Evolutionary conservation across 495 filamentous ascomycete species (phyloP).

Genomic region (Jackrogersella minutella): DNA sequence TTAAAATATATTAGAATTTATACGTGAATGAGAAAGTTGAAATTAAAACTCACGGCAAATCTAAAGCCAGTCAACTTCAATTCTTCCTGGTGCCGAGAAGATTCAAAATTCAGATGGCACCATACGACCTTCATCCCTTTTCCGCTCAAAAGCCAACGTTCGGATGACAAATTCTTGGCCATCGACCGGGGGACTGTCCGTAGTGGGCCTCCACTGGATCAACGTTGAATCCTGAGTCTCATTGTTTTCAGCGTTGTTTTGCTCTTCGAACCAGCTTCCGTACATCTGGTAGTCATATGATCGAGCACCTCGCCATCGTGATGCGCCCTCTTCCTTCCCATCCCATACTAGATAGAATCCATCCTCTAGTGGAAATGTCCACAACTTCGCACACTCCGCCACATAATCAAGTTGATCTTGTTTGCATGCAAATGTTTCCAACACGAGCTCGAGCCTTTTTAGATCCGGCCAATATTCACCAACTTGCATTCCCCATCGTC

Average conservation of each 20-base stretch:
- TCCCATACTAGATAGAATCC: constrained; percentile 36
- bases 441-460: constrained; percentile 31
- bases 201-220: constrained; percentile 12
- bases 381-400: constrained; percentile 40
- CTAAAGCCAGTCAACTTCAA: neutral
- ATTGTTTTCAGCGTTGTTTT: constrained; percentile 1
- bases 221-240: neutral
- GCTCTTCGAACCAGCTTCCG: neutral
- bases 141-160: constrained; percentile 25
- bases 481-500: constrained; percentile 40
- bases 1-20: too few relatives aligned
- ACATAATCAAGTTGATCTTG: constrained; percentile 41
- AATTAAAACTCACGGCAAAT: too few relatives aligned
- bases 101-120: neutral
- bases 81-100: neutral
- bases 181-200: neutral
- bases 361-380: constrained; percentile 38
- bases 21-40: too few relatives aligned
- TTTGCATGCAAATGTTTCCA: constrained; percentile 40
- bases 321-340: constrained; percentile 23
- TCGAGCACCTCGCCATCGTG: constrained; percentile 34
- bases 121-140: neutral
- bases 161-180: constrained; percentile 26
- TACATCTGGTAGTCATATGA: constrained; percentile 24
- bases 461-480: constrained; percentile 42